These are phyloP conservation scores for Aspergillus egyptiacus DNA, from an alignment of 495 filamentous ascomycete genomes.

Conservation along the genomic window DNA sequence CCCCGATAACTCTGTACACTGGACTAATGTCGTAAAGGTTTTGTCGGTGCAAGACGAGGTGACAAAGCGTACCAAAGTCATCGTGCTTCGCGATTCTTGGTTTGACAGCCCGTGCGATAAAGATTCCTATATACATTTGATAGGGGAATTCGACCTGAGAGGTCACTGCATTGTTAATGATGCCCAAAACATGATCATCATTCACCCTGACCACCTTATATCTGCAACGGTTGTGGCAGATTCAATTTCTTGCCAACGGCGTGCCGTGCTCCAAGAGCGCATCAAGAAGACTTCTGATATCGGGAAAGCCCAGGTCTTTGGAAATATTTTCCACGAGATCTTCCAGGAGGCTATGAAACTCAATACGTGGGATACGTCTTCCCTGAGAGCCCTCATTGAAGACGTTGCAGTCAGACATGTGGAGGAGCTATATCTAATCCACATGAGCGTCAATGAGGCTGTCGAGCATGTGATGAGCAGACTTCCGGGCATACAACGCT, in stretches of 20 bases:
- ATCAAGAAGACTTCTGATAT: slow-evolving; percentile 80
- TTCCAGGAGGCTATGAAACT: slow-evolving; percentile 84
- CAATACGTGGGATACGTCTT: slow-evolving; percentile 72
- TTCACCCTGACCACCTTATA: slow-evolving; percentile 93
- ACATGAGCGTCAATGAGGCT: slow-evolving; percentile 64
- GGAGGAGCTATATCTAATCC: slow-evolving; percentile 80
- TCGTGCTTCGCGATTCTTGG: slow-evolving; percentile 83
- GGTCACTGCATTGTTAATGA: slow-evolving; percentile 73
- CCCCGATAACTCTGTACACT: neutral
- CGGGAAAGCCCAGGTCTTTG: slow-evolving; percentile 75
- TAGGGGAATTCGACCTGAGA: slow-evolving; percentile 64
- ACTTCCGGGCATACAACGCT: slow-evolving; percentile 67
- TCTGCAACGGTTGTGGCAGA: slow-evolving; percentile 91
- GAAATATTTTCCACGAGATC: slow-evolving; percentile 85
- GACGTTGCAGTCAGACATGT: slow-evolving; percentile 62
- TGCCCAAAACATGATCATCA: slow-evolving; percentile 73
- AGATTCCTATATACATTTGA: slow-evolving; percentile 74
- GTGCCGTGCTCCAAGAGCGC: slow-evolving; percentile 87
- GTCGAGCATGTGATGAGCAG: slow-evolving; percentile 72
- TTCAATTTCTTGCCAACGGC: slow-evolving; percentile 80
- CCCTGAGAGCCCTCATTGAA: slow-evolving; percentile 57
- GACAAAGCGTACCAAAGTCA: slow-evolving; percentile 54
- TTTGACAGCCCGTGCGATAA: slow-evolving; percentile 65
- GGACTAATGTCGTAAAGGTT: slow-evolving; percentile 49
- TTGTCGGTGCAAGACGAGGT: slow-evolving; percentile 70